Conservation (phyloP, 257 asterid genomes). For the Penstemon eatonii region DNA sequence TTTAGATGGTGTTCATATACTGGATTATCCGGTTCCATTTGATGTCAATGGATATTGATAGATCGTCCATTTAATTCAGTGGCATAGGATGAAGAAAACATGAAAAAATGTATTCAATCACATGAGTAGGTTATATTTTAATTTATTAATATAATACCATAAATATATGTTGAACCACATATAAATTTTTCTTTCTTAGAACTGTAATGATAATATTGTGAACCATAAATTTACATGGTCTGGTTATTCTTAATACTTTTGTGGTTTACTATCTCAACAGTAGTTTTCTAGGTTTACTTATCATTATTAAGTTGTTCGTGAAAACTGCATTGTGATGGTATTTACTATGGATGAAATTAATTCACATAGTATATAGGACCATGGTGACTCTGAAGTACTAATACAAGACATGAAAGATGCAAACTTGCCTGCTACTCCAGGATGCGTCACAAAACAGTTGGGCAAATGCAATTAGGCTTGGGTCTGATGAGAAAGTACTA, state of each 20-base stretch:
- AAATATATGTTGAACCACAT: neutral
- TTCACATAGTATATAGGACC: slow-evolving; percentile 3
- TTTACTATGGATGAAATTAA: neutral
- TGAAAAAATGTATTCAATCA: neutral
- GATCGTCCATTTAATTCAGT: neutral
- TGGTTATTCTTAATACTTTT: neutral
- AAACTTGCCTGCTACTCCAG: slow-evolving; percentile 71
- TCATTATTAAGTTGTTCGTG: neutral
- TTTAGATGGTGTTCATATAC: neutral
- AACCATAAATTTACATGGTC: neutral
- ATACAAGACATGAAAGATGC: neutral
- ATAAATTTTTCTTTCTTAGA: neutral
- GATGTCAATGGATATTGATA: neutral
- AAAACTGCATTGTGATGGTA: neutral
- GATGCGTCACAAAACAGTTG: slow-evolving; percentile 82
- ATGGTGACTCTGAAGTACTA: slow-evolving; percentile 13
- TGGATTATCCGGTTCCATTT: neutral
- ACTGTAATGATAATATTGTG: neutral
- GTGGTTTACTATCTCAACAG: neutral
- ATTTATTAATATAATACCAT: too few relatives aligned
- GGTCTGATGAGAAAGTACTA: slow-evolving; percentile 89
- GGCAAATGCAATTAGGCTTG: slow-evolving; percentile 93
- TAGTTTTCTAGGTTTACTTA: neutral
- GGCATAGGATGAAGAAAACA: slow-evolving; percentile 1
- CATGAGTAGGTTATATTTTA: neutral